Base-by-base conservation (phyloP, 257 asterid species). In the Mentha longifolia region DNA sequence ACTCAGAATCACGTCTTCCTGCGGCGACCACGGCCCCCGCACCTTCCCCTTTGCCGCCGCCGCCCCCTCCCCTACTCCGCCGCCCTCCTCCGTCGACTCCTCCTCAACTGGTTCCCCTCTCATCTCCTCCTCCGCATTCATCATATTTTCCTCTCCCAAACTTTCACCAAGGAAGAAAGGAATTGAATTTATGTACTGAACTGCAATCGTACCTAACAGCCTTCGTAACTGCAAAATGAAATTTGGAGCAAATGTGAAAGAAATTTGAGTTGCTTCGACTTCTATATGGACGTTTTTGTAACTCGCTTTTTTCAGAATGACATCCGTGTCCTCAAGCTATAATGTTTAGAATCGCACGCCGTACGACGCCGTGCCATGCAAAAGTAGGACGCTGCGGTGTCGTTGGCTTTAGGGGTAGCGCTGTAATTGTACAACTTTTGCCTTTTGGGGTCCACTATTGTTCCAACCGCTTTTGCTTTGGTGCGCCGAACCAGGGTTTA, bases 1-100 rank as follows among this genome's bases (percentile, higher is more conserved):
- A 20, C 79, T 68, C 42, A 90, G 72, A 9, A 79, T 22, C 47
- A 42, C 79, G 76, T 90, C 97, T 80, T 90, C 97, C 22, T 85
- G 89, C 66, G 74, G 84, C 49, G 88, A 85, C 95, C 97, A 90
- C 17, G 95, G 87, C 11, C 91, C 97, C 63, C 83, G 84, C 28
- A 86, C 89, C 73, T 79, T 85, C 61, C 85, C 86, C 43, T 63
- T 61, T 15, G 70, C 66, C 37, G 73, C 66, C 61, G 74, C 75
- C 72, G 68, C 68, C 56, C 14, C 68, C 68, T 13, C 66, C 49
- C 9, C 68, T 5, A 10, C 56, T 22, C 54, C 69, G 41, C 69
- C 52, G 33, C 73, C 81, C 30, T 64, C 78, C 54, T 79, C 77
- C 9, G 61, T 74, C 68, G 13, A 13, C 78, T 17, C 76, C 80